Base-by-base conservation (phyloP, 2,329 filamentous ascomycete species). In the Neofusicoccum ribis region DNA sequence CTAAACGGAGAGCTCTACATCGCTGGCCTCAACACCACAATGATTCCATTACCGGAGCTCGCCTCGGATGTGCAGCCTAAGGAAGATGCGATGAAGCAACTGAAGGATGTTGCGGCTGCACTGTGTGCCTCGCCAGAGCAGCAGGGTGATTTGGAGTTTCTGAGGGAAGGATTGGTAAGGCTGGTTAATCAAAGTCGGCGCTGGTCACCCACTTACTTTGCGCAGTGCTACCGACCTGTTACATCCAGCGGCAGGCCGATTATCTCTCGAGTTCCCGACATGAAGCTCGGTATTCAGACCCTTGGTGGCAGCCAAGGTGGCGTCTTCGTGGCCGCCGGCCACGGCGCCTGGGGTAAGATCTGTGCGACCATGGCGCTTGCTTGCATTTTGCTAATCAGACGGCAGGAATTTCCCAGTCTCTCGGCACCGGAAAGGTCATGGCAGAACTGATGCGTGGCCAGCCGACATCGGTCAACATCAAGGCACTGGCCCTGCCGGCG, bases 391-490 rank as follows among this genome's bases (percentile, higher is more conserved):
- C 43, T 64, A 17, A 64, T 15, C 6, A 14, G 12, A 27, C 5
- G 9, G 1, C 39, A 69, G 68, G 70, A 7, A 76, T 82, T 17
- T 78, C 78, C 41, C 78, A 79, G 63, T 74, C 74, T 15, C 77
- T 91, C 36, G 91, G 90, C 1, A 93, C 89, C 0, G 91, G 91
- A 0, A 84, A 85, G 69, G 86, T 91, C 5, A 79, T 93, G 78
- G 84, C 88, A 11, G 90, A 93, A 77, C 82, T 93, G 83, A 82
- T 91, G 47, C 82, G 86, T 70, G 88, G 86, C 1, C 78, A 81
- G 67, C 74, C 77, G 67, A 77, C 84, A 59, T 89, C 85, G 67
- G 88, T 84, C 1, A 85, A 91, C 77, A 78, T 92, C 15, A 81
- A 80, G 59, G 74, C 78, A 1, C 72, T 91, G 68, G 81, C 76